Conservation (phyloP, 768 basidiomycete species). For the Mrakia hoshinonis region DNA sequence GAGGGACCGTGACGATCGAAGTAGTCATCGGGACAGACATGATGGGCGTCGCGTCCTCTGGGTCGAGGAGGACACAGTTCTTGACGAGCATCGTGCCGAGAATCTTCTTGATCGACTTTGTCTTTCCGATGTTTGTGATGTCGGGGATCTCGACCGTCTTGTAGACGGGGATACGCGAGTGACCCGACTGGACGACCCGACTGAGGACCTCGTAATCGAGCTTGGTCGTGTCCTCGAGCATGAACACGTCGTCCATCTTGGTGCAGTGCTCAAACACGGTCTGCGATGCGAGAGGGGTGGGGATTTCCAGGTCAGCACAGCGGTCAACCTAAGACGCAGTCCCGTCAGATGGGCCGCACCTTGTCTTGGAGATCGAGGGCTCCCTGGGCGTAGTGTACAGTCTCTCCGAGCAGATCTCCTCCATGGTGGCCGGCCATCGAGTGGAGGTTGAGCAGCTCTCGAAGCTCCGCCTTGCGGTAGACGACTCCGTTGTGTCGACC, state of each 20-base stretch:
- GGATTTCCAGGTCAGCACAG: slow-evolving; percentile 39
- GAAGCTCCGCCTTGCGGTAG: slow-evolving; percentile 67
- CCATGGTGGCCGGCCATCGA: slow-evolving; percentile 55
- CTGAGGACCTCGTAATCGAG: slow-evolving; percentile 72
- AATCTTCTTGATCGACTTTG: slow-evolving; percentile 56
- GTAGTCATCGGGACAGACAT: slow-evolving; percentile 76
- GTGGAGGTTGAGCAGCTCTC: slow-evolving; percentile 85
- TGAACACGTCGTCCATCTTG: slow-evolving; percentile 54
- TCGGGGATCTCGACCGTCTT: slow-evolving; percentile 56
- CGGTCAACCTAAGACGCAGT: neutral
- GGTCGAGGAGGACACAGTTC: slow-evolving; percentile 74
- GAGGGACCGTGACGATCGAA: slow-evolving; percentile 67
- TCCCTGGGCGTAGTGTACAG: slow-evolving; percentile 80
- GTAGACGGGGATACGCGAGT: slow-evolving; percentile 41
- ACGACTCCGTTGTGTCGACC: slow-evolving; percentile 66
- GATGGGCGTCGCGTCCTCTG: slow-evolving; percentile 75
- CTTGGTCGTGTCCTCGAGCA: slow-evolving; percentile 74
- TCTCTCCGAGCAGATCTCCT: slow-evolving; percentile 77
- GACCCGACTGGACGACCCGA: slow-evolving; percentile 62
- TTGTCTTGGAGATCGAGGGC: slow-evolving; percentile 81
- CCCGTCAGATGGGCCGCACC: slow-evolving; percentile 38
- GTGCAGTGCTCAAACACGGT: slow-evolving; percentile 28
- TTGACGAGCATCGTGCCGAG: slow-evolving; percentile 80
- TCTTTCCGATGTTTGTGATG: slow-evolving; percentile 34
- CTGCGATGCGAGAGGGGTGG: neutral